A percentile compares a stretch with the other conserved stretches of the same genome.
Conservation (phyloP, 2,329 filamentous ascomycete genomes). For the Emericellopsis cladophorae region DNA sequence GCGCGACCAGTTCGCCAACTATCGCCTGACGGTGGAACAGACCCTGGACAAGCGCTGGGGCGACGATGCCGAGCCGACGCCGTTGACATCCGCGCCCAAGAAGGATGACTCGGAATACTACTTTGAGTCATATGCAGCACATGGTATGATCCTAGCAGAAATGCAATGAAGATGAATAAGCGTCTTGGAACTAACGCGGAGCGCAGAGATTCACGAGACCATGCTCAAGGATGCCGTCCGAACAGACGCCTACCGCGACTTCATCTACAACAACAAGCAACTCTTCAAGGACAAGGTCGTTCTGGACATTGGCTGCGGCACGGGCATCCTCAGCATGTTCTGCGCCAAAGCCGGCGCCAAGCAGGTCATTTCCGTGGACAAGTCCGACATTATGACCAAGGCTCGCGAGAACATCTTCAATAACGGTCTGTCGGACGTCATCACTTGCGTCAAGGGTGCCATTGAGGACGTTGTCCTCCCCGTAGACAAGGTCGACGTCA, state of each 20-base stretch:
- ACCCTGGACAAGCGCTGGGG: slow-evolving; percentile 55
- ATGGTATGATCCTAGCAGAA: slow-evolving; percentile 29
- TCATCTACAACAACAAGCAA: slow-evolving; percentile 84
- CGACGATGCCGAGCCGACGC: slow-evolving; percentile 29
- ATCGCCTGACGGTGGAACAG: slow-evolving; percentile 51
- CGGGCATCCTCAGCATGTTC: slow-evolving; percentile 84
- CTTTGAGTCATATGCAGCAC: slow-evolving; percentile 49
- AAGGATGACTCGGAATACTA: slow-evolving; percentile 29
- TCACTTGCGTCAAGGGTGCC: slow-evolving; percentile 72
- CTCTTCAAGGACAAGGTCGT: slow-evolving; percentile 78
- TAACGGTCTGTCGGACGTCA: slow-evolving; percentile 61
- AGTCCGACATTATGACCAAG: slow-evolving; percentile 79
- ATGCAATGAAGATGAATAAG: too few relatives aligned
- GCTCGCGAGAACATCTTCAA: slow-evolving; percentile 74
- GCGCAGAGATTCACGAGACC: slow-evolving; percentile 74
- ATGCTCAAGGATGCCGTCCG: slow-evolving; percentile 88
- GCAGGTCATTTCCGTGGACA: slow-evolving; percentile 82
- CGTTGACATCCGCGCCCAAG: slow-evolving; percentile 11
- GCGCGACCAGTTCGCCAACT: slow-evolving; percentile 49
- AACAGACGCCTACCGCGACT: slow-evolving; percentile 87
- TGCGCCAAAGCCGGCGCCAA: slow-evolving; percentile 81
- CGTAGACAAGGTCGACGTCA: slow-evolving; percentile 76
- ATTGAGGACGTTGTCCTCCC: slow-evolving; percentile 78
- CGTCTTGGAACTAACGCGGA: background rate
- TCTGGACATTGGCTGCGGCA: slow-evolving; percentile 81